These are phyloP conservation scores for Pistacia vera DNA, from an alignment of 345 rosid species.

Conservation along the genomic window DNA sequence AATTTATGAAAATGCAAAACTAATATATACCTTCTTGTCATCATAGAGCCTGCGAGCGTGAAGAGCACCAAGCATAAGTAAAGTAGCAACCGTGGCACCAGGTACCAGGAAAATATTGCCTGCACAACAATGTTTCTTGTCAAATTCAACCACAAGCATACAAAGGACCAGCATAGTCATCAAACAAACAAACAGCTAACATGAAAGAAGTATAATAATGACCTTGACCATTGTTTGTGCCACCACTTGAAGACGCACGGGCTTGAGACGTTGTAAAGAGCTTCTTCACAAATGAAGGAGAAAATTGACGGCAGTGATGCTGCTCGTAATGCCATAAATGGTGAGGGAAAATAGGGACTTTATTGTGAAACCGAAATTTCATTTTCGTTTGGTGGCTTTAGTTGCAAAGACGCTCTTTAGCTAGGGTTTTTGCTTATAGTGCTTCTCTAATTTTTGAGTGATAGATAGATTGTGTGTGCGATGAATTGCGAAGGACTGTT, in stretches of 20 bases:
- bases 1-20: background rate
- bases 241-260: constrained; percentile 47
- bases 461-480: background rate
- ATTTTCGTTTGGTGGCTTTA: constrained; percentile 14
- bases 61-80: constrained; percentile 96
- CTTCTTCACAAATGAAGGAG: constrained; percentile 52
- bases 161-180: background rate
- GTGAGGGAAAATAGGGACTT: constrained; percentile 32
- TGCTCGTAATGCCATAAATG: constrained; percentile 30
- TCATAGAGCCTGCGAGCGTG: constrained; percentile 90
- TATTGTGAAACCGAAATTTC: constrained; percentile 45
- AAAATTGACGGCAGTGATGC: constrained; percentile 39
- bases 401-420: background rate
- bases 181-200: background rate
- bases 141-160: background rate
- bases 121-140: constrained; percentile 15
- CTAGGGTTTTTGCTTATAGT: constrained; percentile 1
- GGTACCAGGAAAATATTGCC: constrained; percentile 78
- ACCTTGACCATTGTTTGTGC: constrained; percentile 61
- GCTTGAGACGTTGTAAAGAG: constrained; percentile 39
- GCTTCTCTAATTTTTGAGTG: background rate
- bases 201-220: background rate
- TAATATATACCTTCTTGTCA: constrained; percentile 69
- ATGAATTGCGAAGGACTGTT: background rate
- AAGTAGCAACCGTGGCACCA: constrained; percentile 87